Percentiles rank a stretch among this genome's conserved stretches.
These are phyloP conservation scores for Corynespora cassiicola DNA, from an alignment of 2,329 filamentous ascomycete species.

Conservation along the genomic window DNA sequence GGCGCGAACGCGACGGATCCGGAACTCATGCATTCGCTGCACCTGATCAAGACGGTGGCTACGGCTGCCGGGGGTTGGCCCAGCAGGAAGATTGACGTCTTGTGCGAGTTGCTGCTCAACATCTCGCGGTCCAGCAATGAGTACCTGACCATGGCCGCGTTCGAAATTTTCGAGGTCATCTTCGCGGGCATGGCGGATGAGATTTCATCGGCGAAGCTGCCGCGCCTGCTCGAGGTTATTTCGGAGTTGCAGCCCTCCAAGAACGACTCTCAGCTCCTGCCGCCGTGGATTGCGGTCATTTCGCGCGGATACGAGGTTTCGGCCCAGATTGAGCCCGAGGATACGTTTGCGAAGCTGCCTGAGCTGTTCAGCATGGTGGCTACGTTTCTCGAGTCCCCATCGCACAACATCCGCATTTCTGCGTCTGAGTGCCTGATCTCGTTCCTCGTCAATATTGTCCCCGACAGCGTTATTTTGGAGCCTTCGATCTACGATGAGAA, in stretches of 20 bases:
- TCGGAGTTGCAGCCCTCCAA: slow-evolving; percentile 88
- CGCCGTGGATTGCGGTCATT: slow-evolving; percentile 94
- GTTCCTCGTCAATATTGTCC: slow-evolving; percentile 89
- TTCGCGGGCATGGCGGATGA: slow-evolving; percentile 91
- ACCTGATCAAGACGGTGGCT: slow-evolving; percentile 90
- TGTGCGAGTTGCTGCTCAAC: slow-evolving; percentile 87
- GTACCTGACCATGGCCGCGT: slow-evolving; percentile 93
- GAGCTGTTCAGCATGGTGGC: slow-evolving; percentile 82
- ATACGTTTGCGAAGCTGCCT: slow-evolving; percentile 90
- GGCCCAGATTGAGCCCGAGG: slow-evolving; percentile 84
- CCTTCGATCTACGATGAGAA: slow-evolving; percentile 95
- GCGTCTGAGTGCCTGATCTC: slow-evolving; percentile 95
- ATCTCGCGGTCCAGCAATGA: slow-evolving; percentile 93
- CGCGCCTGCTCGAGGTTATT: slow-evolving; percentile 88
- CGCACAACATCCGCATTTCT: slow-evolving; percentile 91
- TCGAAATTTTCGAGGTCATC: slow-evolving; percentile 97
- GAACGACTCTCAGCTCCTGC: slow-evolving; percentile 92
- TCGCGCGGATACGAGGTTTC: slow-evolving; percentile 95
- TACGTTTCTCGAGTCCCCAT: slow-evolving; percentile 82
- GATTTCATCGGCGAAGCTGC: slow-evolving; percentile 86
- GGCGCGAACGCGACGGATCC: slow-evolving; percentile 73
- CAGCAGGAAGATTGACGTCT: slow-evolving; percentile 88
- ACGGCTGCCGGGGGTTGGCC: slow-evolving; percentile 92
- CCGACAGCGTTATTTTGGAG: slow-evolving; percentile 80
- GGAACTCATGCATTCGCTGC: slow-evolving; percentile 86